phyloP scores from a whole-genome alignment of 2,329 filamentous ascomycete genomes.

The Colletotrichum phormii region DNA sequence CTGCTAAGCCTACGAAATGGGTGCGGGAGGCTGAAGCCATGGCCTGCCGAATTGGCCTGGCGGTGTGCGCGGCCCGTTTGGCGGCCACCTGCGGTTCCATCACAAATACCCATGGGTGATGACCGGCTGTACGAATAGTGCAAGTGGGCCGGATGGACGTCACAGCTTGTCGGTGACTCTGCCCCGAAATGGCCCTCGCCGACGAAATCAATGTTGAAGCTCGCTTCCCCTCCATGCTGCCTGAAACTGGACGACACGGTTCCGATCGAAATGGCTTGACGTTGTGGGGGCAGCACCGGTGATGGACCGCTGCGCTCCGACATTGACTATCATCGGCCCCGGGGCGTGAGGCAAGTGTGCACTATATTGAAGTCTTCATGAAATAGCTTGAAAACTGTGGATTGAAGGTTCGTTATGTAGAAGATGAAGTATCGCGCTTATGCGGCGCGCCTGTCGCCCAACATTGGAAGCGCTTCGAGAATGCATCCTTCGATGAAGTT shows the following conservation, averaged over 20 bases:
- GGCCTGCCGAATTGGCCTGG: constrained; percentile 17
- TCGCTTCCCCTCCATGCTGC: constrained; percentile 1
- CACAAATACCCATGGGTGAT: constrained; percentile 4
- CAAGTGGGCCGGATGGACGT: constrained; percentile 7
- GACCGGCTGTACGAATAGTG: neutral
- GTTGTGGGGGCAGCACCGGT: neutral
- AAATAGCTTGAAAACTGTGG: neutral
- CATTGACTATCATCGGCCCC: neutral
- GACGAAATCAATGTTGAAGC: neutral
- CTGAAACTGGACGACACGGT: constrained; percentile 2
- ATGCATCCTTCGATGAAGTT: constrained; percentile 18
- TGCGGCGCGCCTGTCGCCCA: constrained; percentile 21
- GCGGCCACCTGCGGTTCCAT: constrained; percentile 12
- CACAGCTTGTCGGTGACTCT: neutral
- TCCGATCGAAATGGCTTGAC: neutral
- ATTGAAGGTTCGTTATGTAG: neutral
- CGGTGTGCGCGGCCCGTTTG: constrained; percentile 32
- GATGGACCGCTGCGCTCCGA: neutral
- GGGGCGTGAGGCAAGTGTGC: constrained; percentile 18
- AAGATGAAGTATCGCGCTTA: constrained; percentile 2
- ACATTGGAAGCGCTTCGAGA: constrained; percentile 21
- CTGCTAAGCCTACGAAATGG: neutral
- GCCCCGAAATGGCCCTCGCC: neutral
- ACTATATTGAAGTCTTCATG: neutral
- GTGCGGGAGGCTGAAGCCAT: constrained; percentile 2